A percentile compares a stretch with the other conserved stretches of the same genome.
These are phyloP conservation scores for Leishmania lainsoni DNA, from an alignment of 208 protist genomes.

Conservation along the genomic window DNA sequence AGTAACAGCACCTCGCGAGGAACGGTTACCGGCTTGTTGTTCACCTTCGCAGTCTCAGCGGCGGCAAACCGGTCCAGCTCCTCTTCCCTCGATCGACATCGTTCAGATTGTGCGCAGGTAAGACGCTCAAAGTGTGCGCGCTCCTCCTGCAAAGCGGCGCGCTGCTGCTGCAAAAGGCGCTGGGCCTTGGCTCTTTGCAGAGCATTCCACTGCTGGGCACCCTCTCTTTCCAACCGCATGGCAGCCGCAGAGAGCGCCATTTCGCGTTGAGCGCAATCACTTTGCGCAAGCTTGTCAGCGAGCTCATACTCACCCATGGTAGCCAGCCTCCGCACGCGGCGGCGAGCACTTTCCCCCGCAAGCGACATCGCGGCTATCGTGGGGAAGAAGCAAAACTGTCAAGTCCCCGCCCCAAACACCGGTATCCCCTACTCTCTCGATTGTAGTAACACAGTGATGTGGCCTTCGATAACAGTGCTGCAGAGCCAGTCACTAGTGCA, in stretches of 20 bases:
- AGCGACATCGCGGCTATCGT: conserved; percentile 4
- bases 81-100: conserved; percentile 43
- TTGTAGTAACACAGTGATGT: neutral
- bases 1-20: conserved; percentile 30
- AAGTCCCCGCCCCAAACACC: neutral
- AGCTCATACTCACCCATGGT: conserved; percentile 35
- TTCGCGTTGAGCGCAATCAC: conserved; percentile 14
- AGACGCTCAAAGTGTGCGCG: conserved; percentile 27
- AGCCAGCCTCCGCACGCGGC: conserved; percentile 31
- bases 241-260: conserved; percentile 11
- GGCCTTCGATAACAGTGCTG: neutral
- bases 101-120: conserved; percentile 34
- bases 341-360: neutral
- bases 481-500: neutral
- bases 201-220: conserved; percentile 53
- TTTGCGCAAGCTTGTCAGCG: conserved; percentile 28
- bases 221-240: conserved; percentile 48
- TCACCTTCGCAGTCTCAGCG: conserved; percentile 28
- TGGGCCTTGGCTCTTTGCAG: conserved; percentile 48
- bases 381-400: neutral
- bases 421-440: neutral
- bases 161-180: conserved; percentile 19
- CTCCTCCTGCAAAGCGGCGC: conserved; percentile 13
- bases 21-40: conserved; percentile 39
- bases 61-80: conserved; percentile 45